phyloP scores from a whole-genome alignment of 495 filamentous ascomycete genomes.

The Lepidopterella palustris region DNA sequence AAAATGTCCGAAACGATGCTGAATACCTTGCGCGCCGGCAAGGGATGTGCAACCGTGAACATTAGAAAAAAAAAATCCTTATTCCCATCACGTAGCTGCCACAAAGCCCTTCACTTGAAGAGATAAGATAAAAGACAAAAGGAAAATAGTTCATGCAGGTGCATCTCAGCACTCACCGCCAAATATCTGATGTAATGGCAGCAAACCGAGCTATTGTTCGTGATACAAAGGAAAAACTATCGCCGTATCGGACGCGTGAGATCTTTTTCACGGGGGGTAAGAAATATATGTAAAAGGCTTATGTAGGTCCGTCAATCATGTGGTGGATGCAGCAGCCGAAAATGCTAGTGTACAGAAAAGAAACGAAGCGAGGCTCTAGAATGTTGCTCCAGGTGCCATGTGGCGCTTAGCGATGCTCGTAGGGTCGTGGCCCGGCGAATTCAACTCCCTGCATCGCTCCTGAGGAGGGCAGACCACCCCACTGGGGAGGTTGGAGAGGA shows the following conservation, averaged over 20 bases:
- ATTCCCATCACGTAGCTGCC: neutral
- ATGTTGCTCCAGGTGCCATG: neutral
- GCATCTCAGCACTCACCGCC: neutral
- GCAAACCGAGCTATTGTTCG: neutral
- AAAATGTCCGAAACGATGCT: neutral
- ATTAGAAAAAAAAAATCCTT: too few species aligned
- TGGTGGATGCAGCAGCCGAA: neutral
- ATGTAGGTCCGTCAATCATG: conserved; percentile 5
- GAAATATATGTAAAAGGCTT: neutral
- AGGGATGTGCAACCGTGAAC: neutral
- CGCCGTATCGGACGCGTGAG: conserved; percentile 2
- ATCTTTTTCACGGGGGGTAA: neutral
- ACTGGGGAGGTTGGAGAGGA: conserved; percentile 21
- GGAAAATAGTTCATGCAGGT: neutral
- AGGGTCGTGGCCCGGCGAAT: conserved; percentile 20
- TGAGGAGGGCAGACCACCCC: conserved; percentile 5
- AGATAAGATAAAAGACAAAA: neutral
- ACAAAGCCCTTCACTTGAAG: neutral
- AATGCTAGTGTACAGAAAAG: conserved; percentile 1
- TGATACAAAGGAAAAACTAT: conserved; percentile 2
- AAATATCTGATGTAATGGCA: neutral
- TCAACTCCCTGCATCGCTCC: conserved; percentile 28
- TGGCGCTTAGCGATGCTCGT: conserved; percentile 20
- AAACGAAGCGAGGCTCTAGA: neutral
- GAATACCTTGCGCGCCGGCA: neutral